Evolutionary conservation across 805 yeast species (phyloP).

Genomic region (Saccharomycopsis guyanensis): DNA sequence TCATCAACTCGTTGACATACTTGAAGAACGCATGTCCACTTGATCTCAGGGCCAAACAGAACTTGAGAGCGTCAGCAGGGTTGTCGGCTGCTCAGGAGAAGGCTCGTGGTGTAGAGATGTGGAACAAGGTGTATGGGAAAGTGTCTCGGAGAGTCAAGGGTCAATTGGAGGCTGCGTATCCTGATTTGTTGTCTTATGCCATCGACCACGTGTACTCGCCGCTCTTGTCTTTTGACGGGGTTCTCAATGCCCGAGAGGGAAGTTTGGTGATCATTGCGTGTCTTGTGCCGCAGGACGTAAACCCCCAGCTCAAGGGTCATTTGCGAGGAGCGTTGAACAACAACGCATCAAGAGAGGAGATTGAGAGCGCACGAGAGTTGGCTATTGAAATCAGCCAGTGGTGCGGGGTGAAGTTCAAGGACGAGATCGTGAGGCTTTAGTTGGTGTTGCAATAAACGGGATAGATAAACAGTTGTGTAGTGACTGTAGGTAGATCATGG

Average conservation of each 20-base stretch:
- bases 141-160: constrained; percentile 57
- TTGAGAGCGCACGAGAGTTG: constrained; percentile 51
- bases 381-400: constrained; percentile 60
- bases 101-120: constrained; percentile 53
- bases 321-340: constrained; percentile 76
- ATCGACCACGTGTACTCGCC: constrained; percentile 72
- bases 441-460: no score
- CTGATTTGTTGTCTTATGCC: constrained; percentile 75
- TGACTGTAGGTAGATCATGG: no score
- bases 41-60: constrained; percentile 30
- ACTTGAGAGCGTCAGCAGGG: constrained; percentile 26
- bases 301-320: constrained; percentile 89
- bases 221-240: constrained; percentile 57
- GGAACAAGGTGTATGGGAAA: constrained; percentile 71
- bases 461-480: no score
- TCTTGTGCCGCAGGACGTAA: constrained; percentile 86
- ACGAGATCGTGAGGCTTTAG: constrained; percentile 46
- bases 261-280: constrained; percentile 71
- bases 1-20: constrained; percentile 68
- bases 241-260: constrained; percentile 61
- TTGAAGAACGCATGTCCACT: constrained; percentile 60
- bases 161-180: constrained; percentile 70
- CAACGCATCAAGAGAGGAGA: constrained; percentile 61
- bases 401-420: constrained; percentile 64
- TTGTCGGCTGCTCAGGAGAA: constrained; percentile 22